phyloP scores from a whole-genome alignment of 1,284 basidiomycete genomes.

The Neotropicomus parvogracilis region DNA sequence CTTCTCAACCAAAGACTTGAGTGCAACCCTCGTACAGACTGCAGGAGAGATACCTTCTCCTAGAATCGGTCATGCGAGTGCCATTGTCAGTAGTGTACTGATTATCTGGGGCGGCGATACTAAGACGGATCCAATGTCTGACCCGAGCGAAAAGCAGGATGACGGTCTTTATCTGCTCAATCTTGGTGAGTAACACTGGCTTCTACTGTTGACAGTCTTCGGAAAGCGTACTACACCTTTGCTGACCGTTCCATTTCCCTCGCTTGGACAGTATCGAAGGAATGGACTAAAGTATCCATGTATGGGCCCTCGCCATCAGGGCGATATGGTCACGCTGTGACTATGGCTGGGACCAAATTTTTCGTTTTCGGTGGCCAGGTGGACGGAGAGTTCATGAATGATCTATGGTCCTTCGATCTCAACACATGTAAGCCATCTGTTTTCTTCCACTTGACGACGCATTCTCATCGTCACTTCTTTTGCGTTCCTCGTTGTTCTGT shows the following conservation, averaged over 20 bases:
- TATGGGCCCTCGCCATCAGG: constrained; percentile 78
- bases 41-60: constrained; percentile 87
- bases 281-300: constrained; percentile 89
- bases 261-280: constrained; percentile 66
- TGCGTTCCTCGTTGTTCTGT: constrained; percentile 7
- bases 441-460: constrained; percentile 6
- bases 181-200: constrained; percentile 59
- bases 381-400: constrained; percentile 93
- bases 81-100: constrained; percentile 92
- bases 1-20: constrained; percentile 77
- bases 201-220: not conserved
- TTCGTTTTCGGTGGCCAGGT: constrained; percentile 97
- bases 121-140: constrained; percentile 64
- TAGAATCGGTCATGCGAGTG: constrained; percentile 93
- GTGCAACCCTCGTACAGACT: constrained; percentile 79
- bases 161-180: constrained; percentile 95
- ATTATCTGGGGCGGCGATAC: constrained; percentile 99
- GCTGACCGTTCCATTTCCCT: constrained; percentile 6
- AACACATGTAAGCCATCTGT: constrained; percentile 69
- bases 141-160: constrained; percentile 81
- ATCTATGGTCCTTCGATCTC: constrained; percentile 96
- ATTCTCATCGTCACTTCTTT: constrained; percentile 4
- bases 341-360: constrained; percentile 90
- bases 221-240: not conserved
- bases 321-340: constrained; percentile 93